A percentile compares a stretch with the other conserved stretches of the same genome.
Conservation (phyloP, 73 alveolate species). For the Breviolum minutum region DNA sequence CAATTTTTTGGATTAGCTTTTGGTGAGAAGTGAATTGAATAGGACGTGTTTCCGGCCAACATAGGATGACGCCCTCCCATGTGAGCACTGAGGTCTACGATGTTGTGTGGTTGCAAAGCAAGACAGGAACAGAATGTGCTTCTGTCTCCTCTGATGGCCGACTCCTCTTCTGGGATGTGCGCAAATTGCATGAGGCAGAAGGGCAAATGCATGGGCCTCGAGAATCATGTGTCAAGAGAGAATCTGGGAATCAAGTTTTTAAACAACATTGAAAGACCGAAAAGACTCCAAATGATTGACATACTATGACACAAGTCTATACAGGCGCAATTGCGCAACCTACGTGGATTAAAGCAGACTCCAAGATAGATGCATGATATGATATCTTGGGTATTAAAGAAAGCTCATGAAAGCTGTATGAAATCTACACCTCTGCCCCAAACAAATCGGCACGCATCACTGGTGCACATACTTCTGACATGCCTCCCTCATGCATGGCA, state of each 20-base stretch:
- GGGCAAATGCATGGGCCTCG: neutral
- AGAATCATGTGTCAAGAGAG: too few species aligned
- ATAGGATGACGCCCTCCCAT: neutral
- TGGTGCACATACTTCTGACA: neutral
- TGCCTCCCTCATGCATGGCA: neutral
- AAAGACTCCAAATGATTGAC: too few species aligned
- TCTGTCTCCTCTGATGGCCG: slow-evolving; percentile 98
- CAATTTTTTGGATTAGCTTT: neutral
- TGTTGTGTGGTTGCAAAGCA: slow-evolving; percentile 94
- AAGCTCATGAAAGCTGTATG: neutral
- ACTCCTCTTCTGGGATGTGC: slow-evolving; percentile 98
- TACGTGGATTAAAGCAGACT: too few species aligned
- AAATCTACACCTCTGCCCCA: too few species aligned
- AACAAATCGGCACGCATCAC: neutral
- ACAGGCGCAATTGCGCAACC: too few species aligned
- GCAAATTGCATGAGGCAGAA: slow-evolving; percentile 65
- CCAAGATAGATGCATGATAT: too few species aligned
- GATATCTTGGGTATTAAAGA: neutral
- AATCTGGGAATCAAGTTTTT: too few species aligned
- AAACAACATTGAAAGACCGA: too few species aligned
- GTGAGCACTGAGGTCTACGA: slow-evolving; percentile 73
- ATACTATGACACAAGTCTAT: too few species aligned
- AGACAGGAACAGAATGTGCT: slow-evolving; percentile 94
- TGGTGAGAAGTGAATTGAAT: neutral
- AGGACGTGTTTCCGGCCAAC: neutral